Evolutionary conservation across 225 moss, liverwort and hornwort genomes (phyloP), one percentile per base, ranked within the genome.

Genomic region (Marchantia polymorpha): DNA sequence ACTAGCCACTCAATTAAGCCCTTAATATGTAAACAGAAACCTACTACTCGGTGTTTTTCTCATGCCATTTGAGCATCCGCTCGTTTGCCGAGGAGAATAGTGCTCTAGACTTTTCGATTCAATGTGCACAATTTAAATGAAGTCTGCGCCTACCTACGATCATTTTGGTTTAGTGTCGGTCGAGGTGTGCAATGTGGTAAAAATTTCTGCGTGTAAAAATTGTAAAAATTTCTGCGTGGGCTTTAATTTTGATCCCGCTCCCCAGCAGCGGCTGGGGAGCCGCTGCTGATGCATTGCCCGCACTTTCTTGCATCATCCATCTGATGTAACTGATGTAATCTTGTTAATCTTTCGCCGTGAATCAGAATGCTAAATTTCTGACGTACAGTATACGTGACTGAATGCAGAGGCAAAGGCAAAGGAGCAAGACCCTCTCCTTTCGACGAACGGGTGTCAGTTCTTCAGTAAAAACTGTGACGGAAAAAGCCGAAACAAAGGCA

Each of bases 371-470:
- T 6, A 39, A 19, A 22, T 13, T 22, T 47, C 39, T 39, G 39
- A 39, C 39, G 39, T 39, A 39, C 5, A 39, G 39, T 39, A 39
- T 39, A 39, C 5, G 26, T 66, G 66, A 46, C 39, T 48, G 11
- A 72, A n/a, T 63, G 64, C 58, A 84, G 81, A 88, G 69, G 53
- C 80, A 80, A 85, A 85, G 83, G 39, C 77, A 78, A 64, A 78
- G 77, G 27, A 91, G 83, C 69, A 81, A 82, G n/a, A 90, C 90
- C n/a, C 52, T 96, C n/a, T 92, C 95, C 11, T 86, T 93, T 54
- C 81, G 95, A 19, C 91, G 99, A 29, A 83, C 87, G 12, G 95
- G 87, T 59, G 89, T 99, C 22, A 99, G 92, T 85, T 92, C 99
- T 17, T 93, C 95, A 78, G 83, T 91, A 49, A 81, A 75, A 15